phyloP scores from a whole-genome alignment of 139 green algal species.

The Limnomonas spitsbergensis region DNA sequence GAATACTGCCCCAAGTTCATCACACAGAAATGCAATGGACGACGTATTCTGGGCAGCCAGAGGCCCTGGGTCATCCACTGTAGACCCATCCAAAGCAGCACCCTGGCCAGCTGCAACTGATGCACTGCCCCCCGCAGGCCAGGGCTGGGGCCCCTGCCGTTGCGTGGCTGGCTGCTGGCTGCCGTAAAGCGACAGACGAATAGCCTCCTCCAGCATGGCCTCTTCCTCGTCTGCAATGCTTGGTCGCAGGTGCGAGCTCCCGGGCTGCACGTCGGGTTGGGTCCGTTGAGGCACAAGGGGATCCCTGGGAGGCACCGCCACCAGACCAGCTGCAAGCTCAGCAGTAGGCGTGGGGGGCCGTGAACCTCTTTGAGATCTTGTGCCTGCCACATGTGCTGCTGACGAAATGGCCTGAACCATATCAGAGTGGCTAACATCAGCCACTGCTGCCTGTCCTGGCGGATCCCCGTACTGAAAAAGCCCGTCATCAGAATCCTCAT shows the following conservation, averaged over 20 bases:
- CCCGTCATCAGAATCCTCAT: neutral
- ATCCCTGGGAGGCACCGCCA: no score
- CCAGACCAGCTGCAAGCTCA: neutral
- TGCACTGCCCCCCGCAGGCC: no score
- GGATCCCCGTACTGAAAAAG: neutral
- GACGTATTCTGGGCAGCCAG: no score
- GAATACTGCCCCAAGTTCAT: no score
- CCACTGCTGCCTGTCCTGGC: neutral
- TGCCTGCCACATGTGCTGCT: neutral
- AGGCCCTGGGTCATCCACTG: no score
- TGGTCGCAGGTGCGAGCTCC: neutral
- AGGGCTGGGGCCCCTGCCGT: no score
- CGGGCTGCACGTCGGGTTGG: neutral
- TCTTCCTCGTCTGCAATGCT: neutral
- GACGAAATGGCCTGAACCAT: neutral
- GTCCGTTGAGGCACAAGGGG: no score
- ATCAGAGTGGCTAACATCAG: neutral
- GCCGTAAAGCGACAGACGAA: conserved; percentile 19
- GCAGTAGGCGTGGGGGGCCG: neutral
- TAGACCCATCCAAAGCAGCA: no score
- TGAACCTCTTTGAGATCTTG: neutral
- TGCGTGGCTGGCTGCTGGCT: no score
- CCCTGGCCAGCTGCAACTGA: no score
- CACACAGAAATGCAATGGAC: no score
- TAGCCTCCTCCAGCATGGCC: conserved; percentile 7